A percentile compares a stretch with the other conserved stretches of the same genome.
These are phyloP conservation scores for Annulohypoxylon moriforme DNA, from an alignment of 495 filamentous ascomycete species.

Conservation along the genomic window DNA sequence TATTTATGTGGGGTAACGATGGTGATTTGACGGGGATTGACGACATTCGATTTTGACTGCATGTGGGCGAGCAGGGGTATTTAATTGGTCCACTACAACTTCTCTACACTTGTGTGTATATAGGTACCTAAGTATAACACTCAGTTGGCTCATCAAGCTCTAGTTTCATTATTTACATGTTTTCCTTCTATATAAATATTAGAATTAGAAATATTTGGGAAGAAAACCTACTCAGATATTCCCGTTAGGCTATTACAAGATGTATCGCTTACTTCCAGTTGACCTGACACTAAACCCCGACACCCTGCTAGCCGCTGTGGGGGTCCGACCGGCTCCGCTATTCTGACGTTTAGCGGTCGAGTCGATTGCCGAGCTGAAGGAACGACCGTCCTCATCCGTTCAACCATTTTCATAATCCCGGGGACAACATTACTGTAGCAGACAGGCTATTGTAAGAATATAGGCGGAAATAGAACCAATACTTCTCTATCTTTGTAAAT, in stretches of 20 bases:
- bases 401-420: neutral
- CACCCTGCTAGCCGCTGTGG: constrained; percentile 33
- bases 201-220: neutral
- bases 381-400: neutral
- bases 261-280: neutral
- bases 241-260: neutral
- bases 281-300: neutral
- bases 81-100: constrained; percentile 18
- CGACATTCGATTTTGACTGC: constrained; percentile 18
- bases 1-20: constrained; percentile 25
- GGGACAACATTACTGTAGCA: neutral
- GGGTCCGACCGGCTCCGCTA: constrained; percentile 38
- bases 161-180: neutral
- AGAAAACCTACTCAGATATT: neutral
- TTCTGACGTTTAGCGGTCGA: constrained; percentile 34
- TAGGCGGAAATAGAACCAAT: neutral
- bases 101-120: neutral
- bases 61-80: constrained; percentile 34
- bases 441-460: neutral
- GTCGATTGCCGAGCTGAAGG: constrained; percentile 12
- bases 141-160: neutral
- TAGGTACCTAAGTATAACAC: neutral
- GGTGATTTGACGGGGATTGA: constrained; percentile 17
- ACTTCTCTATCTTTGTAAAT: neutral
- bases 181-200: neutral